phyloP scores from a whole-genome alignment of 768 basidiomycete species.

The Wakefieldia striispora region DNA sequence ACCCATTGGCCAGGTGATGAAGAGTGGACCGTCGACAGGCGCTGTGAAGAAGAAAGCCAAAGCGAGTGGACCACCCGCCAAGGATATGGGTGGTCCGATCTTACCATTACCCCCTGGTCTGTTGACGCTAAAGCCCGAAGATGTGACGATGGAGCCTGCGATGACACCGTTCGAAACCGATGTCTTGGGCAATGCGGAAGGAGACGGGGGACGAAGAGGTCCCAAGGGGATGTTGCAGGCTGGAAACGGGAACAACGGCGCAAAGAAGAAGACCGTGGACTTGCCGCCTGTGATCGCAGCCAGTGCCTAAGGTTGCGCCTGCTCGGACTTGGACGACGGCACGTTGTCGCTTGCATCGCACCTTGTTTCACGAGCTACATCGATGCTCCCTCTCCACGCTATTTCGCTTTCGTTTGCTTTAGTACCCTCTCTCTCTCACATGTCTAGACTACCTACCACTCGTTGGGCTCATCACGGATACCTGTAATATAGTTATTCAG shows the following conservation, averaged over 20 bases:
- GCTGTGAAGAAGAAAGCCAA: constrained; percentile 61
- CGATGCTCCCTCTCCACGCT: background rate
- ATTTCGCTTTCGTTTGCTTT: background rate
- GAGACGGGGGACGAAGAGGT: constrained; percentile 8
- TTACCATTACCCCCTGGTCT: constrained; percentile 19
- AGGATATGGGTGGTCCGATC: constrained; percentile 17
- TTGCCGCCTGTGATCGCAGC: constrained; percentile 37
- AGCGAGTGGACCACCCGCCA: constrained; percentile 22
- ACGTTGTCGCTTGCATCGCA: too few species aligned
- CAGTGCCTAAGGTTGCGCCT: constrained; percentile 26
- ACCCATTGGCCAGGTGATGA: constrained; percentile 73
- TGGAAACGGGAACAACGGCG: constrained; percentile 9
- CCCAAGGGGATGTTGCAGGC: constrained; percentile 9
- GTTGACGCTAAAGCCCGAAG: constrained; percentile 18
- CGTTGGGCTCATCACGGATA: constrained; percentile 21
- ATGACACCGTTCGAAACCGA: constrained; percentile 15
- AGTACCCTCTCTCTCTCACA: constrained; percentile 1
- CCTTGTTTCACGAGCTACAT: constrained; percentile 2
- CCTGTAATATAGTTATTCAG: constrained; percentile 33
- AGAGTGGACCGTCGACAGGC: constrained; percentile 42
- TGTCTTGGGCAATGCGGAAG: background rate
- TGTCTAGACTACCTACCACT: constrained; percentile 14
- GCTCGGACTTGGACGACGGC: too few species aligned
- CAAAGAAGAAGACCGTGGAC: constrained; percentile 28
- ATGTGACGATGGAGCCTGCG: constrained; percentile 20